Base-by-base conservation (phyloP, 768 basidiomycete species). In the Termitomyces bulborhizus region DNA sequence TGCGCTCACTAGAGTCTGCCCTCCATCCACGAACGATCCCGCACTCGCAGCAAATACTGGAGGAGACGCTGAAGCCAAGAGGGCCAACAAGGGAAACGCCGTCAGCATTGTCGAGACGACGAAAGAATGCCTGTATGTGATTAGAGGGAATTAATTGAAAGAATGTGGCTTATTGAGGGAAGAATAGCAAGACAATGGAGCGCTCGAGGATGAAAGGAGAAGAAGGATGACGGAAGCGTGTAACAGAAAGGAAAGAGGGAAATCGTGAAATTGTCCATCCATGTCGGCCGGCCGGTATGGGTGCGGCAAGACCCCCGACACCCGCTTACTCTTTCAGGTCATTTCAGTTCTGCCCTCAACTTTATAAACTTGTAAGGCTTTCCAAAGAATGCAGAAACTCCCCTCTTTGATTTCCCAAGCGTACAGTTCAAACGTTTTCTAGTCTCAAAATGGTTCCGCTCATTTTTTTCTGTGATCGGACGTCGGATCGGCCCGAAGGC, bases 1-100 rank as follows among this genome's bases (percentile, higher is more conserved):
- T 9, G 75, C 78, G 60, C 78, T 79, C 56, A 79, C 69, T 43
- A 68, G 66, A 16, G 76, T 78, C 54, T 73, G 65, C 6, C 79
- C 80, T 51, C 69, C 77, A 65, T 76, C 72, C 26, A 64, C 71
- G 57, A 80, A 77, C 7, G 76, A 69, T 46, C 80, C 80, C 37
- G 73, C 66, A 45, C 66, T 68, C 48, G 65, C 68, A 27, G 75
- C 74, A 41, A 66, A 56, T 26, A 63, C 69, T 6, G 70, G 68
- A 27, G 67, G 65, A 31, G 65, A 59, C n/a, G 58, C 58, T 3
- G 67, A 64, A 37, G 74, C 75, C 27, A 84, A 71, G 59, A 84
- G 60, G 31, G 55, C 47, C 16, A 59, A 27, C 42, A 56, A 48
- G 24, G 51, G 24, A 53, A 56, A 43, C 13, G 47, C 44, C 7